A percentile compares a stretch with the other conserved stretches of the same genome.
Evolutionary conservation across 108 stramenopile species (phyloP).

Genomic region (Nannochloropsis salina): DNA sequence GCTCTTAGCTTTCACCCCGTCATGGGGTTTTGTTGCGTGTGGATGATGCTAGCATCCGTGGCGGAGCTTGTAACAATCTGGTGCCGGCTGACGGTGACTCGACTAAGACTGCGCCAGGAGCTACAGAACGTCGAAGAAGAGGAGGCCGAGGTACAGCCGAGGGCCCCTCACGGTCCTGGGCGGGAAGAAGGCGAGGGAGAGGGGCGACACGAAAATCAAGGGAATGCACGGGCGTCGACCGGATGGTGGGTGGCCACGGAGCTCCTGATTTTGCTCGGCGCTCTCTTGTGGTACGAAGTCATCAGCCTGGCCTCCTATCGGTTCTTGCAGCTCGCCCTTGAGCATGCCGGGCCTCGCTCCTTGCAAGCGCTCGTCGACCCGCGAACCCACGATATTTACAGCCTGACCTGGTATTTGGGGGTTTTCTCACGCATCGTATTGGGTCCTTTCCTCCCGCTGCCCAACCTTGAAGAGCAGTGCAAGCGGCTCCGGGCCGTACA

Average conservation of each 20-base stretch:
- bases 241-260: background rate
- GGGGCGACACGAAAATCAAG: background rate
- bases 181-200: background rate
- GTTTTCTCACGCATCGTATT: background rate
- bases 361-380: background rate
- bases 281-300: background rate
- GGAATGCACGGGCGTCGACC: background rate
- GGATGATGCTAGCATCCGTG: background rate
- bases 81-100: background rate
- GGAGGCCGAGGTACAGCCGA: background rate
- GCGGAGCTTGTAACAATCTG: background rate
- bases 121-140: background rate
- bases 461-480: background rate
- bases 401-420: background rate
- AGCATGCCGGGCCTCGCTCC: background rate
- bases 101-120: background rate
- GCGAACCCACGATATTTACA: background rate
- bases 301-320: conserved; percentile 10
- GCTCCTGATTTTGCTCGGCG: background rate
- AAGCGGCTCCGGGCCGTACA: background rate
- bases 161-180: background rate
- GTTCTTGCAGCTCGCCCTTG: background rate
- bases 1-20: background rate
- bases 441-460: background rate
- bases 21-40: background rate